Percentiles rank a stretch among this genome's conserved stretches.
Conservation (phyloP, 441 rosid genomes). For the Populus tomentosa region DNA sequence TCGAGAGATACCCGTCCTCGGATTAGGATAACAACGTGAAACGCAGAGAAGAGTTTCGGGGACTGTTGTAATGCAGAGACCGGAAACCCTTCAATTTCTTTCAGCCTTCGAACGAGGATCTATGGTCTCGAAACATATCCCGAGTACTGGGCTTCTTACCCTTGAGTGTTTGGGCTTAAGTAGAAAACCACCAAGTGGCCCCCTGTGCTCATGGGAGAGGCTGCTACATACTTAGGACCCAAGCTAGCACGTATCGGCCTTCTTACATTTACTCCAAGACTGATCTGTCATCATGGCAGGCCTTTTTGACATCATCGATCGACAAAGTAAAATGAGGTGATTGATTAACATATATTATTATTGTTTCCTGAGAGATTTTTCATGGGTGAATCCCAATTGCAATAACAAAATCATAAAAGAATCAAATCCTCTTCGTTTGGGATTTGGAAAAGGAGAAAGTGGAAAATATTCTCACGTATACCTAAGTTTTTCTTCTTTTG, state of each 20-base stretch:
- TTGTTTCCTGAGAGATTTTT: background rate
- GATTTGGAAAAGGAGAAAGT: conserved; percentile 31
- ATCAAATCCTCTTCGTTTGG: conserved; percentile 17
- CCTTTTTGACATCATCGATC: conserved; percentile 15
- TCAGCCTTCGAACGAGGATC: background rate
- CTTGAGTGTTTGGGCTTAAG: background rate
- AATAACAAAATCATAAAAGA: background rate
- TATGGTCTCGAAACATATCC: too few relatives aligned
- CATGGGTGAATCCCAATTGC: background rate
- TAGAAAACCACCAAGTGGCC: background rate
- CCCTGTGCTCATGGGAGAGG: too few relatives aligned
- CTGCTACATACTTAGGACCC: too few relatives aligned
- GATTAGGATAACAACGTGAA: too few relatives aligned
- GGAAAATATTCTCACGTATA: conserved; percentile 28
- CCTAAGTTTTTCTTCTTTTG: conserved; percentile 14
- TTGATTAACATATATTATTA: background rate
- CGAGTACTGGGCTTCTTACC: background rate
- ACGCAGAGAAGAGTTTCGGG: too few relatives aligned
- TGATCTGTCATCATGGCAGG: background rate
- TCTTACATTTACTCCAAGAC: background rate
- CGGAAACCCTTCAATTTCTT: too few relatives aligned
- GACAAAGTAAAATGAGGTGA: background rate
- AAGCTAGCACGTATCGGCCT: too few relatives aligned
- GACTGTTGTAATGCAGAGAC: too few relatives aligned
- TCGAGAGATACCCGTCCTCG: too few relatives aligned